Evolutionary conservation across 148 eudicot species (phyloP).

Genomic region (Nyssa sinensis): DNA sequence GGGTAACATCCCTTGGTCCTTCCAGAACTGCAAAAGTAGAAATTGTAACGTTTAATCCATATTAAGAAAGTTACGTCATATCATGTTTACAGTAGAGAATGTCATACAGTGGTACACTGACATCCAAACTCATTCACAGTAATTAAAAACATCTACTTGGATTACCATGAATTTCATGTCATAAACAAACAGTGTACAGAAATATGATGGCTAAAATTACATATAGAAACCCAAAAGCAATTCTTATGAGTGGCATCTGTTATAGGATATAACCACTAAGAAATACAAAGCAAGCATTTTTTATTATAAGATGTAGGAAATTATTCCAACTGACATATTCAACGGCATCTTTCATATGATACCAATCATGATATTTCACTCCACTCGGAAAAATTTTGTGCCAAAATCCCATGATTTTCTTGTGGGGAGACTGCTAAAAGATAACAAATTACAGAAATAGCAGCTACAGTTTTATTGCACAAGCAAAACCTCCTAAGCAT

Average conservation of each 20-base stretch:
- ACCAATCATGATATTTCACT: background rate
- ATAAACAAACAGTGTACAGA: background rate
- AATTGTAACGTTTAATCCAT: no score
- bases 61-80: no score
- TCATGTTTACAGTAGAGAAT: background rate
- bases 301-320: no score
- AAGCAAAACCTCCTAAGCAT: background rate
- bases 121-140: background rate
- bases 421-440: no score
- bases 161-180: background rate
- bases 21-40: conserved; percentile 27
- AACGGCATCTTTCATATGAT: background rate
- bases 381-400: background rate
- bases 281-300: no score
- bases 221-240: background rate
- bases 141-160: no score
- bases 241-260: background rate
- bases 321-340: no score
- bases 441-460: background rate
- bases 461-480: background rate
- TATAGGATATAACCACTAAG: background rate
- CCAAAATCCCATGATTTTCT: background rate
- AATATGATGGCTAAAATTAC: background rate
- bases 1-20: conserved; percentile 79
- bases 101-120: background rate